phyloP scores from a whole-genome alignment of 768 basidiomycete genomes.

The Coprinopsis cinerea region DNA sequence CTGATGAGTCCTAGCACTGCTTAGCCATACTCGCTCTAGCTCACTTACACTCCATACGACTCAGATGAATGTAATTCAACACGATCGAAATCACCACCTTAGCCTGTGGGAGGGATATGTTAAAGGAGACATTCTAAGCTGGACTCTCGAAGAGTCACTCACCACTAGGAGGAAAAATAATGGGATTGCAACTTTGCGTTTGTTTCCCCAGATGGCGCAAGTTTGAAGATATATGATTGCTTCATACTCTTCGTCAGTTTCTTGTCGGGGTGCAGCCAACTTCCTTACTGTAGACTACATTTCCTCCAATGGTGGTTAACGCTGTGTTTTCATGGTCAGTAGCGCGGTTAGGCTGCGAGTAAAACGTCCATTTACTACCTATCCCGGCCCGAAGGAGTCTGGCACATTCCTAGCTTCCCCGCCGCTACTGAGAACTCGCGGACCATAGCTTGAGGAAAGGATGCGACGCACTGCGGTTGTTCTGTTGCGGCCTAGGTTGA shows the following conservation, averaged over 20 bases:
- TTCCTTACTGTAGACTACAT: not conserved
- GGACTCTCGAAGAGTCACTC: not conserved
- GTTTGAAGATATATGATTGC: not conserved
- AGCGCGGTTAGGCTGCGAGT: not conserved
- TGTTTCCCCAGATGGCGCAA: not conserved
- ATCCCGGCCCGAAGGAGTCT: too few species aligned
- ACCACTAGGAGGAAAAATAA: not conserved
- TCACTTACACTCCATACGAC: not conserved
- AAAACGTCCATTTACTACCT: too few species aligned
- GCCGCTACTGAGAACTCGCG: too few species aligned
- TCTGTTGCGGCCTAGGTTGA: too few species aligned
- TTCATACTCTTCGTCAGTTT: not conserved
- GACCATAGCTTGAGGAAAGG: too few species aligned
- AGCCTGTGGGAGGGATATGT: not conserved
- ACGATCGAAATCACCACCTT: not conserved
- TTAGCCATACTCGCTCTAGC: not conserved
- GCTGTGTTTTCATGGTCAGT: not conserved
- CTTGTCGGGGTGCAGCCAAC: not conserved
- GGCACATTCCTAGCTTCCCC: too few species aligned
- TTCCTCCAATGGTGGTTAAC: not conserved
- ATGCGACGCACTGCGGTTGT: too few species aligned
- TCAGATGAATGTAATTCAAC: not conserved
- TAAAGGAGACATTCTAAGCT: too few species aligned
- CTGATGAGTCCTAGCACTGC: not conserved
- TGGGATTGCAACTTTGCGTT: not conserved